phyloP scores from a whole-genome alignment of 768 basidiomycete genomes.

The Tylopilus sp. region DNA sequence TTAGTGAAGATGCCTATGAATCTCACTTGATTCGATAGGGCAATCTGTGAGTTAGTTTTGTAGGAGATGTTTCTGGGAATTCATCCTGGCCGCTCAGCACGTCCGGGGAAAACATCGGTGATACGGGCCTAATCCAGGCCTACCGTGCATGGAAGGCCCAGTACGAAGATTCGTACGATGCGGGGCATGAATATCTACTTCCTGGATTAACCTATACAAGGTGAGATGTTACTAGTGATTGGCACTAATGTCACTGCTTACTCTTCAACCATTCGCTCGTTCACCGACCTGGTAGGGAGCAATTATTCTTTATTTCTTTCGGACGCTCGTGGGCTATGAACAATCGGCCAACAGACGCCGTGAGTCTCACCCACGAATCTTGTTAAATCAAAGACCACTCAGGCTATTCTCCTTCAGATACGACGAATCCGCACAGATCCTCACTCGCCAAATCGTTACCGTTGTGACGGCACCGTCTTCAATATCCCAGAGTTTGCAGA shows the following conservation, averaged over 20 bases:
- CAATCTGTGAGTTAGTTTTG: constrained; percentile 54
- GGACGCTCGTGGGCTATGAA: constrained; percentile 84
- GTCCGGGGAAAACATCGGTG: constrained; percentile 90
- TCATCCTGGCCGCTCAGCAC: constrained; percentile 48
- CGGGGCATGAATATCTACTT: constrained; percentile 66
- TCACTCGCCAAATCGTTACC: constrained; percentile 77
- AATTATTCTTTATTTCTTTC: constrained; percentile 92
- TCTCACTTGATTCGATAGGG: constrained; percentile 43
- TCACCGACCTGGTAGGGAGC: constrained; percentile 55
- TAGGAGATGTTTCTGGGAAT: background rate
- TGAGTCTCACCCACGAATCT: constrained; percentile 32
- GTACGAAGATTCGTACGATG: constrained; percentile 52
- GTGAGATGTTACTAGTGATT: constrained; percentile 32
- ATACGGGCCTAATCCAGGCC: constrained; percentile 79
- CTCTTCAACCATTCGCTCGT: background rate
- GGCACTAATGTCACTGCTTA: too few relatives aligned
- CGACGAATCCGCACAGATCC: constrained; percentile 84
- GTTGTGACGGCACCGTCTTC: constrained; percentile 81
- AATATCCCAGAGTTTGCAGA: constrained; percentile 88
- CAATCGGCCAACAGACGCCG: constrained; percentile 75
- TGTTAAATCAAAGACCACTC: background rate
- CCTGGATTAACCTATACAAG: constrained; percentile 79
- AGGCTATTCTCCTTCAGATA: constrained; percentile 40
- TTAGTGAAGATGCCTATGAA: background rate
- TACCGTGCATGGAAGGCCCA: constrained; percentile 90